These are phyloP conservation scores for Solanum hybrid DNA, from an alignment of 305 asterid genomes.

Conservation along the genomic window DNA sequence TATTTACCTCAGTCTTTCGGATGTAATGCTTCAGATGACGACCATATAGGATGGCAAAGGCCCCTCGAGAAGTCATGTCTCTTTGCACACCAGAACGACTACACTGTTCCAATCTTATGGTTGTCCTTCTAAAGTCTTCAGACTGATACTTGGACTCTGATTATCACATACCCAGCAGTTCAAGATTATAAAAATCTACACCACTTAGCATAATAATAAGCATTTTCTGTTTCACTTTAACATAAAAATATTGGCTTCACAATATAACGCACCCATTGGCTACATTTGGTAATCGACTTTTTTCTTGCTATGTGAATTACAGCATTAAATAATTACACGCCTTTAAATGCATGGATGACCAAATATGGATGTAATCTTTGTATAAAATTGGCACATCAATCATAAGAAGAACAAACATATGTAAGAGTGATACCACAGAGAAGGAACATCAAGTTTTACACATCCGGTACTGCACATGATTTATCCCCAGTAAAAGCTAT, in stretches of 20 bases:
- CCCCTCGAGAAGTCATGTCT: slow-evolving; percentile 61
- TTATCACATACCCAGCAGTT: slow-evolving; percentile 3
- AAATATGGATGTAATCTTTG: not conserved
- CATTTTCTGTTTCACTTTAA: not conserved
- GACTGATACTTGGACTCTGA: slow-evolving; percentile 61
- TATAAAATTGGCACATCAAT: not conserved
- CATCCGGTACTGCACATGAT: not conserved
- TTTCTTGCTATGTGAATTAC: not conserved
- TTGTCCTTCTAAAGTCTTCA: slow-evolving; percentile 69
- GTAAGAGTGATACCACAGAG: not conserved
- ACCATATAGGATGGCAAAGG: slow-evolving; percentile 82
- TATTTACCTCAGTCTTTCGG: slow-evolving; percentile 65
- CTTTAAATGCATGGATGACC: not conserved
- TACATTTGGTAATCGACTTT: not conserved
- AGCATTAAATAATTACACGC: not conserved
- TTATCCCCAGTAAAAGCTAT: not conserved
- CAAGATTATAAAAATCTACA: slow-evolving; percentile 10
- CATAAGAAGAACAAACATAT: not conserved
- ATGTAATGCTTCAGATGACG: slow-evolving; percentile 73
- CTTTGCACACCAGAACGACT: slow-evolving; percentile 61
- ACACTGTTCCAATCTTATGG: slow-evolving; percentile 77
- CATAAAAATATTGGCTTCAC: not conserved
- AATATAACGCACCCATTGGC: not conserved
- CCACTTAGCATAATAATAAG: not conserved
- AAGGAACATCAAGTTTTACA: not conserved